Percentiles rank a stretch among this genome's conserved stretches.
Evolutionary conservation across 2,329 filamentous ascomycete genomes (phyloP).

Genomic region (Xylaria sp.): DNA sequence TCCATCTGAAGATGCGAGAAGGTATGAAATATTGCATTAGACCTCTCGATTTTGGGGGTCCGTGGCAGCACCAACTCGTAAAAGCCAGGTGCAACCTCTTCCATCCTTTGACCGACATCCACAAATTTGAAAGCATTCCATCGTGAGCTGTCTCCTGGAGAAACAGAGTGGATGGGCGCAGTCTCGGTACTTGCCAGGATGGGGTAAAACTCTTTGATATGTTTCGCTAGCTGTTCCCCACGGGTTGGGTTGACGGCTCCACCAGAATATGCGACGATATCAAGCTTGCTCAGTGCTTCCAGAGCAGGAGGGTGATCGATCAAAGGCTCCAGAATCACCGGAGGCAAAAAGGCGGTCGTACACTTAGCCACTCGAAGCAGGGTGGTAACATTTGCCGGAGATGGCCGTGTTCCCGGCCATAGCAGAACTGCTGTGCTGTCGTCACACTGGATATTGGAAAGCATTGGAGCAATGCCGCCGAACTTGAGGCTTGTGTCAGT

Average conservation of each 20-base stretch:
- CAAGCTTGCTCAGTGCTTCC: slow-evolving; percentile 19
- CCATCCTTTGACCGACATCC: slow-evolving; percentile 35
- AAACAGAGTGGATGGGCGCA: slow-evolving; percentile 14
- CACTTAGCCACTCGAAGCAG: slow-evolving; percentile 20
- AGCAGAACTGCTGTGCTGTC: slow-evolving; percentile 23
- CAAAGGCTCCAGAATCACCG: slow-evolving; percentile 28
- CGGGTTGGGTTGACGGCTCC: slow-evolving; percentile 28
- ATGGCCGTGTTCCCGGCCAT: slow-evolving; percentile 21
- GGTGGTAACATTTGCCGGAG: slow-evolving; percentile 23
- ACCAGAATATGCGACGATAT: slow-evolving; percentile 26
- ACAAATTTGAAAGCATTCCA: slow-evolving; percentile 34
- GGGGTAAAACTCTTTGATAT: slow-evolving; percentile 21
- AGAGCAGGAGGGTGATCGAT: slow-evolving; percentile 24
- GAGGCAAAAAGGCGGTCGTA: slow-evolving; percentile 21
- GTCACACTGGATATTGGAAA: slow-evolving; percentile 4
- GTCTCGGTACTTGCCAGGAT: slow-evolving; percentile 32
- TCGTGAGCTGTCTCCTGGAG: slow-evolving; percentile 20
- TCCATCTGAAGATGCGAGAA: slow-evolving; percentile 7
- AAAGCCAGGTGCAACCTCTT: slow-evolving; percentile 36
- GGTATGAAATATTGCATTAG: slow-evolving; percentile 32
- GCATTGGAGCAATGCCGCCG: slow-evolving; percentile 17
- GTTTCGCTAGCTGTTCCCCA: slow-evolving; percentile 25
- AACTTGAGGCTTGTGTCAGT: slow-evolving; percentile 14
- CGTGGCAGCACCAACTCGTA: slow-evolving; percentile 39
- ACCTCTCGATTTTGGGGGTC: slow-evolving; percentile 25